Conservation (phyloP, 257 asterid genomes). For the Solanum paucissectum region DNA sequence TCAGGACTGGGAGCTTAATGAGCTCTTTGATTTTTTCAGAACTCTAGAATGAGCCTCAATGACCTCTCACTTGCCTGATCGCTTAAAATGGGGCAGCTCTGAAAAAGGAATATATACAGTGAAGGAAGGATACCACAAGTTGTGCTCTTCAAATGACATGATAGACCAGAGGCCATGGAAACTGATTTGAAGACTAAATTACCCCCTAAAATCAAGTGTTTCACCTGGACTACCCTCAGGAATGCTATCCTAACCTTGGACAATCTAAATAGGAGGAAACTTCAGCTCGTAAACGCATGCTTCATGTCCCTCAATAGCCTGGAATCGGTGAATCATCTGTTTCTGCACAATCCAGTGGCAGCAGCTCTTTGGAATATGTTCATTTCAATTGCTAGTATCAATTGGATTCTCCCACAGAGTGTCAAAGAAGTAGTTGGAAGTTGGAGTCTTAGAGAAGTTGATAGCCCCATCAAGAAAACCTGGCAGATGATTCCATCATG, state of each 20-base stretch:
- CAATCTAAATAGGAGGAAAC: background rate
- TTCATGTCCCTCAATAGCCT: background rate
- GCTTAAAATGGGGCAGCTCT: background rate
- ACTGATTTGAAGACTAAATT: background rate
- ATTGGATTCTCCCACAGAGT: background rate
- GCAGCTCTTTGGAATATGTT: background rate
- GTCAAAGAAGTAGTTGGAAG: background rate
- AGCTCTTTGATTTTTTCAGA: background rate
- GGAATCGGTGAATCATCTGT: background rate
- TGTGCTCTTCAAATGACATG: background rate
- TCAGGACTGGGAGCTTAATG: background rate
- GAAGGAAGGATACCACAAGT: background rate
- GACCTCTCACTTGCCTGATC: background rate
- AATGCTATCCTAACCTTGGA: background rate
- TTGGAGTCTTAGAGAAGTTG: background rate
- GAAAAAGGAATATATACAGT: background rate
- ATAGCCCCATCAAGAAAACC: background rate
- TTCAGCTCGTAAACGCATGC: background rate
- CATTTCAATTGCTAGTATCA: background rate
- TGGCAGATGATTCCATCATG: background rate
- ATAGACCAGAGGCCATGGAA: background rate
- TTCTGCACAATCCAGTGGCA: background rate
- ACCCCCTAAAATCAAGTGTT: background rate
- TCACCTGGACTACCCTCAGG: background rate
- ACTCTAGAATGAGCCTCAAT: background rate